Evolutionary conservation across 148 eudicot species (phyloP).

Genomic region (Euryodendron excelsum): DNA sequence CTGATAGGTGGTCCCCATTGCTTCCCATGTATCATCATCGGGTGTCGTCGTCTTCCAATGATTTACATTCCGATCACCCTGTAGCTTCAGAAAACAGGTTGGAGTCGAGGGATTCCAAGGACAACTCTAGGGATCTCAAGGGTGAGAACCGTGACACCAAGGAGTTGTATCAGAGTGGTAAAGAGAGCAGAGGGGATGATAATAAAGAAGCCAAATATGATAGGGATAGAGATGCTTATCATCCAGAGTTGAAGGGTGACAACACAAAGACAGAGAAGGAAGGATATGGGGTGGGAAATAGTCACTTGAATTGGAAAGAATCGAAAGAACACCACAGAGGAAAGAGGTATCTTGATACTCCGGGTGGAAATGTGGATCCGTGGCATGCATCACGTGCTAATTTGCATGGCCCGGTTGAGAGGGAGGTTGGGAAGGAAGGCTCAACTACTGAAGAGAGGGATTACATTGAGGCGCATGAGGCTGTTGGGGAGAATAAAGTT

Average conservation of each 20-base stretch:
- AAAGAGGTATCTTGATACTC: conserved; percentile 59
- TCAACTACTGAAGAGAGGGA: conserved; percentile 36
- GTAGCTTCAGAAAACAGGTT: conserved; percentile 48
- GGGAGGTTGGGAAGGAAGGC: conserved; percentile 41
- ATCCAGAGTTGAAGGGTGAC: conserved; percentile 50
- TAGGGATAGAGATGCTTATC: conserved; percentile 31
- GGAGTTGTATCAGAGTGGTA: conserved; percentile 50
- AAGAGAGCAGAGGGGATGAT: conserved; percentile 61
- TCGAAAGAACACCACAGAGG: conserved; percentile 56
- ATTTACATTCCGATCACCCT: conserved; percentile 46
- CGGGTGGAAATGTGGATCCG: conserved; percentile 43
- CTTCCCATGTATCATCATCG: conserved; percentile 50
- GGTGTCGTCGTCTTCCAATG: conserved; percentile 41
- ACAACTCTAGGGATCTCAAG: conserved; percentile 44
- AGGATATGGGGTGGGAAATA: conserved; percentile 33
- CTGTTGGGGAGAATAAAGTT: conserved; percentile 72
- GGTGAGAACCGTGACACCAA: conserved; percentile 37
- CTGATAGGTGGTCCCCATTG: conserved; percentile 59
- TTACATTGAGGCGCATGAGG: conserved; percentile 53
- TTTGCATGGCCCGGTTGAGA: conserved; percentile 44
- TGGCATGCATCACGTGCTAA: conserved; percentile 51
- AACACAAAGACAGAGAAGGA: conserved; percentile 56
- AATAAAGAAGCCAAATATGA: conserved; percentile 58
- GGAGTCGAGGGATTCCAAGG: conserved; percentile 60
- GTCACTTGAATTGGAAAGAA: conserved; percentile 64